A percentile compares a stretch with the other conserved stretches of the same genome.
These are phyloP conservation scores for Monosporascus sp. DNA, from an alignment of 2,329 filamentous ascomycete species.

Conservation along the genomic window DNA sequence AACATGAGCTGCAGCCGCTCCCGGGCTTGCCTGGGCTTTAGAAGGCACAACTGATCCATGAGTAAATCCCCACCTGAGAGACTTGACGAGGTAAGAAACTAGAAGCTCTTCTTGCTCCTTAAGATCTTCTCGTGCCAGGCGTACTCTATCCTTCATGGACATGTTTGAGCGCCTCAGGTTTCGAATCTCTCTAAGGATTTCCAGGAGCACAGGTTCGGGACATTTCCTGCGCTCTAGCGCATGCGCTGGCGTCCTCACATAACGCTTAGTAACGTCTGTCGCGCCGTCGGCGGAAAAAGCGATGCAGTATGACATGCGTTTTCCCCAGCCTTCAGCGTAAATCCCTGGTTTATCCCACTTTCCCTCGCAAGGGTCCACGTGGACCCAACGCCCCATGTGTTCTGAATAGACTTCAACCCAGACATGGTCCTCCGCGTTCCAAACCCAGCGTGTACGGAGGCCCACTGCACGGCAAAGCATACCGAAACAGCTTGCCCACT, in stretches of 20 bases:
- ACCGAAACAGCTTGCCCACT: conserved; percentile 98
- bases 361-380: conserved; percentile 91
- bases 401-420: conserved; percentile 98
- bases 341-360: conserved; percentile 91
- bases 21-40: too few species aligned
- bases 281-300: conserved; percentile 89
- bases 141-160: conserved; percentile 64
- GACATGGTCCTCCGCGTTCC: conserved; percentile 95
- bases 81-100: too few species aligned
- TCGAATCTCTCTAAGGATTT: conserved; percentile 89
- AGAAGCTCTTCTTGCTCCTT: background rate
- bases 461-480: conserved; percentile 95
- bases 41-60: too few species aligned
- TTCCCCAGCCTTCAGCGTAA: conserved; percentile 92
- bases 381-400: conserved; percentile 90
- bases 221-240: conserved; percentile 72
- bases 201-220: conserved; percentile 83
- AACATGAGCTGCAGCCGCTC: too few species aligned
- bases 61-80: too few species aligned
- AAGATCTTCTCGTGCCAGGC: conserved; percentile 30
- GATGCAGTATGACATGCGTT: conserved; percentile 95
- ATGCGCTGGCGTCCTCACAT: conserved; percentile 66
- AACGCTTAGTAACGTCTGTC: conserved; percentile 60
- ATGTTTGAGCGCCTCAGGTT: conserved; percentile 77
- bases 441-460: conserved; percentile 90